phyloP scores from a whole-genome alignment of 768 basidiomycete genomes.

The Hypholoma fasciculare region DNA sequence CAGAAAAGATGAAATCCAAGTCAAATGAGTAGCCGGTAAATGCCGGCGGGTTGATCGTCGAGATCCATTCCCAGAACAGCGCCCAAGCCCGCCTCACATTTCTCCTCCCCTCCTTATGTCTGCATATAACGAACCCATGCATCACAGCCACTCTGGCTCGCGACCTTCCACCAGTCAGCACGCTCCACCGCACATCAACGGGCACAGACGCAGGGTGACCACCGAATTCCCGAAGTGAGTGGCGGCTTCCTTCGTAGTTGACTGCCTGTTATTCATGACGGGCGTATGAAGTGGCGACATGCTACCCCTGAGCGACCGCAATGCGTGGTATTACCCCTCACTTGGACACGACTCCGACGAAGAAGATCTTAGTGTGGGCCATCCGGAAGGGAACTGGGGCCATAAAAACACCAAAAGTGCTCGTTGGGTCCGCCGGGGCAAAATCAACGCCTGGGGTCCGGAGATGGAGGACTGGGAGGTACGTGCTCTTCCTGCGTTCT shows the following conservation, averaged over 20 bases:
- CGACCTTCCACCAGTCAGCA: conserved; percentile 22
- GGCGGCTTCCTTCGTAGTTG: conserved; percentile 17
- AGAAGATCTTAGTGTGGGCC: conserved; percentile 45
- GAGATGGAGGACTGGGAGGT: conserved; percentile 88
- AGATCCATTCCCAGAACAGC: not conserved
- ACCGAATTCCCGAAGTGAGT: conserved; percentile 28
- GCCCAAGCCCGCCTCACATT: not conserved
- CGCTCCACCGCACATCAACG: conserved; percentile 22
- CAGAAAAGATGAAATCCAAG: not conserved
- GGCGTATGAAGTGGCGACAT: conserved; percentile 27
- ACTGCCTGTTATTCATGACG: conserved; percentile 16
- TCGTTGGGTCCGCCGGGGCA: conserved; percentile 81
- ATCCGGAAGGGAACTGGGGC: conserved; percentile 79
- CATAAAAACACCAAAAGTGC: conserved; percentile 74
- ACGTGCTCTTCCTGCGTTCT: conserved; percentile 17
- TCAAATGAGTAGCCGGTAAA: conserved; percentile 11
- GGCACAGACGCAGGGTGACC: conserved; percentile 27
- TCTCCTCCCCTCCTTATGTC: conserved; percentile 12
- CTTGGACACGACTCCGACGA: conserved; percentile 71
- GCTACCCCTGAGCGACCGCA: conserved; percentile 64
- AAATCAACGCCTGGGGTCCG: conserved; percentile 84
- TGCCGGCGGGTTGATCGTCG: conserved; percentile 14
- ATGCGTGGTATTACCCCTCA: conserved; percentile 85
- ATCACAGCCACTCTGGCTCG: conserved; percentile 17
- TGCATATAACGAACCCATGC: conserved; percentile 19